Base-by-base conservation (phyloP, 306 rosid species). In the Hippophae rhamnoides region DNA sequence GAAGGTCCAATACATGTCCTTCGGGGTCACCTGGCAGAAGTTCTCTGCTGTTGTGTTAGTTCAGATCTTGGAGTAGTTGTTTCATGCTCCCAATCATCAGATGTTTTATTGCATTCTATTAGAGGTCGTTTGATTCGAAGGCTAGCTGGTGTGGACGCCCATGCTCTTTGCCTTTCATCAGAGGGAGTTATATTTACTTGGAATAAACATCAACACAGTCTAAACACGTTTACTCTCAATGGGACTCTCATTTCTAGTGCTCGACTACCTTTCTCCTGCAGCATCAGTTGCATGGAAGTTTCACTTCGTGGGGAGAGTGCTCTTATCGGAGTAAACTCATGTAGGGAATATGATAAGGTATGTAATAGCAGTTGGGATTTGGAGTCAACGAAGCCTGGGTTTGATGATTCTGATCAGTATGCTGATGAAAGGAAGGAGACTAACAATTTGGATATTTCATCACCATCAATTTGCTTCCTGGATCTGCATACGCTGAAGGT, bases 1-100 rank as follows among this genome's bases (percentile, higher is more conserved):
- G 96, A 88, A 74, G 99, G 99, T 68, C 99, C 99, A 69, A 63
- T 92, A 54, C 79, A 85, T 23, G 82, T 85, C 62, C 95, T 92
- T 66, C 79, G 92, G 9, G 99, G 99, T 65, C 99, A 92, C 84
- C 83, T 52, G 13, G 67, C 74, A 62, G 99, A 92, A 80, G 72
- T 92, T 70, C 84, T 73, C 54, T 73, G 85, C 72, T 92, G 99
- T 66, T 92, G 90, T 77, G 90, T 92, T 68, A 84, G 74, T 78
- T 88, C 96, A 69, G 96, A 85, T 80, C 82, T 92, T 52, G 96
- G 89, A 70, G 70, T 85, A 61, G 95, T 84, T 64, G 96, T 88
- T 73, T 92, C 99, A 40, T 83, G 95, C 78, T 85, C 99, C 59
- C 65, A 70, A 27, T 73, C 81, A 23, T 80, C 96, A 26, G 93